These are phyloP conservation scores for Agaricus sinodeliciosus DNA, from an alignment of 768 basidiomycete genomes.

Conservation along the genomic window DNA sequence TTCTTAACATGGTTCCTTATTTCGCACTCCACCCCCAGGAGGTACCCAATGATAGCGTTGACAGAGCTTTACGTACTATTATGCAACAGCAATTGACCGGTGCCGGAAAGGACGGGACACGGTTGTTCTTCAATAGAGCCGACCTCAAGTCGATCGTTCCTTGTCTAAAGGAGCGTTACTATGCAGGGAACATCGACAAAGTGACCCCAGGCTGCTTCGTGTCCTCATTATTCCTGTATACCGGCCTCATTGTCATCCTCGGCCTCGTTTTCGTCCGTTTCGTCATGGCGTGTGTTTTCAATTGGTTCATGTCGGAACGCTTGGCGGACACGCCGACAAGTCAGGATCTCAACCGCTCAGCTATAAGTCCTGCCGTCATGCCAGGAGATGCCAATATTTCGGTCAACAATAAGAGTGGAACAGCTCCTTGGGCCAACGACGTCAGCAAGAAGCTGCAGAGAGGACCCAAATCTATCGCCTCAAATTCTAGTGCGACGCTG, in stretches of 20 bases:
- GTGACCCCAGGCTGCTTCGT: slow-evolving; percentile 94
- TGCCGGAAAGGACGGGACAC: slow-evolving; percentile 85
- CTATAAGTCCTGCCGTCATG: slow-evolving; percentile 92
- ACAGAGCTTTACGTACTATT: slow-evolving; percentile 74
- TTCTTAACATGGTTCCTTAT: slow-evolving; percentile 91
- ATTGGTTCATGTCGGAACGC: slow-evolving; percentile 86
- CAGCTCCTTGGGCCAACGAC: slow-evolving; percentile 86
- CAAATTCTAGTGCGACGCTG: slow-evolving; percentile 51
- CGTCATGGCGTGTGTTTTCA: slow-evolving; percentile 93
- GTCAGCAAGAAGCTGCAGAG: slow-evolving; percentile 49
- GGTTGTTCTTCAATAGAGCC: slow-evolving; percentile 70
- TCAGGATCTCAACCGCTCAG: slow-evolving; percentile 69
- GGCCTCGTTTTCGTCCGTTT: slow-evolving; percentile 88
- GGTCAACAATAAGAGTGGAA: slow-evolving; percentile 86
- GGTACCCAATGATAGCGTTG: slow-evolving; percentile 70
- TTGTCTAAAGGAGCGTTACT: slow-evolving; percentile 82
- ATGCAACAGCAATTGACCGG: slow-evolving; percentile 38
- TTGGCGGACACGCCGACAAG: slow-evolving; percentile 73
- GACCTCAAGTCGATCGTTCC: slow-evolving; percentile 62
- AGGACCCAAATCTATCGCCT: slow-evolving; percentile 36
- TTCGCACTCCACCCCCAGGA: slow-evolving; percentile 62
- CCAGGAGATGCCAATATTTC: slow-evolving; percentile 94
- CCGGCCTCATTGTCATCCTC: slow-evolving; percentile 87
- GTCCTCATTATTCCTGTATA: slow-evolving; percentile 81
- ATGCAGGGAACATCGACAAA: slow-evolving; percentile 95